Conservation (phyloP, 75 land plant genomes). For the Ceratopteris richardii region DNA sequence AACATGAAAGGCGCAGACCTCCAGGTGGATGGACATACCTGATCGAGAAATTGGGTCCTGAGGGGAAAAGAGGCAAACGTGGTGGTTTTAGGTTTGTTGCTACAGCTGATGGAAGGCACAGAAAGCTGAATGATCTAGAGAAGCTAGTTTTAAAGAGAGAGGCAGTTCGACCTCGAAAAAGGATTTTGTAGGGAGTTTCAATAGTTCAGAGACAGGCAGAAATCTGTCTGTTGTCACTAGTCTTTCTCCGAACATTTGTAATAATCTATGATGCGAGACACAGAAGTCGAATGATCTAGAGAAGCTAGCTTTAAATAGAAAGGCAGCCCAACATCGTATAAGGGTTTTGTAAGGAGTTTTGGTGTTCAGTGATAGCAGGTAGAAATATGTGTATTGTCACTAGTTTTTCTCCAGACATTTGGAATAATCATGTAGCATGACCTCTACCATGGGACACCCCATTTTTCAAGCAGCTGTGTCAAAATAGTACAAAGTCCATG, state of each 20-base stretch:
- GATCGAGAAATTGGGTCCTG: constrained; percentile 76
- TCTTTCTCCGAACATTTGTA: too few relatives aligned
- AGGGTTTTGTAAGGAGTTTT: constrained; percentile 9
- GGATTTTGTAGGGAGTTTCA: constrained; percentile 11
- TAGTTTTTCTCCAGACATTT: too few relatives aligned
- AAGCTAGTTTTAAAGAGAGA: constrained; percentile 30
- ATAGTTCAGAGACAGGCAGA: too few relatives aligned
- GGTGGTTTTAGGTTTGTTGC: constrained; percentile 60
- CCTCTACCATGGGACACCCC: too few relatives aligned
- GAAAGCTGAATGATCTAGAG: constrained; percentile 23
- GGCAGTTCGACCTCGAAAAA: constrained; percentile 17
- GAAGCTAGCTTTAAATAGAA: constrained; percentile 26
- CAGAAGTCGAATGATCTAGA: constrained; percentile 22
- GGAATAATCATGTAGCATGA: too few relatives aligned
- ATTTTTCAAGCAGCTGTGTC: too few relatives aligned
- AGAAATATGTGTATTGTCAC: too few relatives aligned
- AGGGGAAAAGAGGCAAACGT: constrained; percentile 67
- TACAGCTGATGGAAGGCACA: constrained; percentile 47
- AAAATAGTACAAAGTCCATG: too few relatives aligned
- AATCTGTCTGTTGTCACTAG: too few relatives aligned
- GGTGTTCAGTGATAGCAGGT: too few relatives aligned
- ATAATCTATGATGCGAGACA: constrained; percentile 52
- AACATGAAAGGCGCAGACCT: constrained; percentile 76
- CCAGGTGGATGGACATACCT: constrained; percentile 89
- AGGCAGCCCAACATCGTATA: constrained; percentile 16